Percentiles rank a stretch among this genome's conserved stretches.
Conservation (phyloP, 1,139 yeast genomes). For the Entelexis paramagnoliae region DNA sequence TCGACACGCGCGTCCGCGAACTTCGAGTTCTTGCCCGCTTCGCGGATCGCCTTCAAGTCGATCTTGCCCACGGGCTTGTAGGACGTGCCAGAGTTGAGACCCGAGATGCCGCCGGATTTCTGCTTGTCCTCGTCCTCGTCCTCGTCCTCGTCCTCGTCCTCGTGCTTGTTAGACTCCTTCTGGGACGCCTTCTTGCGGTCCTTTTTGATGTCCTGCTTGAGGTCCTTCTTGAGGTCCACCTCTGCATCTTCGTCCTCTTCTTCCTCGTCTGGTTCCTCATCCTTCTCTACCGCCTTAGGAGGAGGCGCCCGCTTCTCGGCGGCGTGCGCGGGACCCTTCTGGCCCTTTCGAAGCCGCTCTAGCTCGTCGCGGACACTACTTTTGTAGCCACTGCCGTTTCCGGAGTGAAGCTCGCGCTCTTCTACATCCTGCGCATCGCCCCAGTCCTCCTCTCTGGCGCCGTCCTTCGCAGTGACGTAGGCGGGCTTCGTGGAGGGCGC, state of each 20-base stretch:
- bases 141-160: conserved; percentile 1
- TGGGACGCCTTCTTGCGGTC: no score
- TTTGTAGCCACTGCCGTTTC: conserved; percentile 46
- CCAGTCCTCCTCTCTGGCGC: conserved; percentile 46
- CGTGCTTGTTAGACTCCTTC: no score
- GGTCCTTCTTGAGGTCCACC: no score
- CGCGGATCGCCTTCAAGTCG: conserved; percentile 40
- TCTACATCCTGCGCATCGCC: conserved; percentile 35
- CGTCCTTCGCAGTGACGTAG: conserved; percentile 29
- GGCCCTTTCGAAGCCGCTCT: conserved; percentile 38
- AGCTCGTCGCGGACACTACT: conserved; percentile 45
- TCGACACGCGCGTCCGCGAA: conserved; percentile 27
- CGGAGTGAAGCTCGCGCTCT: conserved; percentile 31
- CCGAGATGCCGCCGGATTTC: conserved; percentile 26
- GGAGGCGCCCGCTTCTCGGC: neutral
- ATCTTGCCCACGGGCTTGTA: conserved; percentile 52
- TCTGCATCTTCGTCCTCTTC: conserved; percentile 22
- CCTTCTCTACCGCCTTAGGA: neutral
- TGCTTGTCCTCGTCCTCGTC: conserved; percentile 28
- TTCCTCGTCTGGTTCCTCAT: neutral
- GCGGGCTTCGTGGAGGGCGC: conserved; percentile 33
- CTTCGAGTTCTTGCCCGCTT: conserved; percentile 28
- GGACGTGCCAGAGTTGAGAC: conserved; percentile 35
- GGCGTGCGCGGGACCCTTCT: conserved; percentile 18
- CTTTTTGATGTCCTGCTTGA: no score